Percentiles rank a stretch among this genome's conserved stretches.
These are phyloP conservation scores for Camelina laxa DNA, from an alignment of 345 rosid genomes.

Conservation along the genomic window DNA sequence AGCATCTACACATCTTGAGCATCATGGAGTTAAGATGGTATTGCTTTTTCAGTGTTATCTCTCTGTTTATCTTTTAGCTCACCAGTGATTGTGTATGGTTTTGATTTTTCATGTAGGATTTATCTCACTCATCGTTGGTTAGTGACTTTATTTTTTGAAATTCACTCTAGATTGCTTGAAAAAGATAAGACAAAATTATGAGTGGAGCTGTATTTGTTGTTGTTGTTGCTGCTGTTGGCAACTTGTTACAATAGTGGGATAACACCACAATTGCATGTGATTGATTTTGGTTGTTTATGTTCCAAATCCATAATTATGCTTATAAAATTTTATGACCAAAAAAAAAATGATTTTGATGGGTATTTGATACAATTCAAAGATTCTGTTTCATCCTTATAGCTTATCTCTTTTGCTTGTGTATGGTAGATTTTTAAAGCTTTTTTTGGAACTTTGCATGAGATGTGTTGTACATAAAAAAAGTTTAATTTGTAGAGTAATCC, in stretches of 20 bases:
- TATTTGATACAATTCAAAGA: slow-evolving; percentile 12
- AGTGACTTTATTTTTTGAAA: slow-evolving; percentile 37
- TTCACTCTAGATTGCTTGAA: slow-evolving; percentile 36
- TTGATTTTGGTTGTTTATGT: slow-evolving; percentile 4
- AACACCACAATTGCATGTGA: slow-evolving; percentile 96
- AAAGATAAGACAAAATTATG: slow-evolving; percentile 56
- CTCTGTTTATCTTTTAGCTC: slow-evolving; percentile 24
- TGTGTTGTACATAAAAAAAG: slow-evolving; percentile 83
- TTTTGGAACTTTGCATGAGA: slow-evolving; percentile 61
- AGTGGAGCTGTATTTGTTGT: slow-evolving; percentile 89
- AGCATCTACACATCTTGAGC: too few relatives aligned
- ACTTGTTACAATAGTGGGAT: slow-evolving; percentile 98
- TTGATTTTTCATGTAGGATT: too few relatives aligned
- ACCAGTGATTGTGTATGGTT: slow-evolving; percentile 37
- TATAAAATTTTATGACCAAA: background rate
- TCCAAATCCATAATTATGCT: background rate
- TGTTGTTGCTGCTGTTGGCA: slow-evolving; percentile 87
- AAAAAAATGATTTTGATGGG: slow-evolving; percentile 9
- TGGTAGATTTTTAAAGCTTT: background rate
- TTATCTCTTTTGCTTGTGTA: slow-evolving; percentile 33
- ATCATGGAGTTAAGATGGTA: background rate
- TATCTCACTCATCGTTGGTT: too few relatives aligned
- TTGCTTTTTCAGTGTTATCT: slow-evolving; percentile 21
- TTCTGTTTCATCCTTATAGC: slow-evolving; percentile 1
- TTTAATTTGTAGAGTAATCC: slow-evolving; percentile 74